phyloP scores from a whole-genome alignment of 2,329 filamentous ascomycete genomes.

The Fusarium vanettenii region DNA sequence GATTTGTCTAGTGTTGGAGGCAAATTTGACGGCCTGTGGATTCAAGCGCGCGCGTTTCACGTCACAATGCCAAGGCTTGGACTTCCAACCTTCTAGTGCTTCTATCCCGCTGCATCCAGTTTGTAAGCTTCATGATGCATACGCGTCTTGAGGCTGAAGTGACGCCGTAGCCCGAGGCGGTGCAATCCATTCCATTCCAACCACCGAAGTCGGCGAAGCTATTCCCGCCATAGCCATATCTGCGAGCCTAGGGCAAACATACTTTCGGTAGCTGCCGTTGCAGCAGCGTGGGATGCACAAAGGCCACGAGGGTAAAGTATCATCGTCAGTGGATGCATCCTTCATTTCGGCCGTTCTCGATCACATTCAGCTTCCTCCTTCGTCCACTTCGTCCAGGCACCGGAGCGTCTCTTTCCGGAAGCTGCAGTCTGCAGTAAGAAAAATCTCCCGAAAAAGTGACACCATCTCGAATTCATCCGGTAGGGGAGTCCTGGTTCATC shows the following conservation, averaged over 20 bases:
- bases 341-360: neutral
- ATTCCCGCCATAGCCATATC: neutral
- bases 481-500: neutral
- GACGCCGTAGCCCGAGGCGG: neutral
- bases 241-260: neutral
- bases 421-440: neutral
- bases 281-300: neutral
- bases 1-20: neutral
- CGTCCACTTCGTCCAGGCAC: neutral
- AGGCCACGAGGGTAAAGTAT: neutral
- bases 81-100: neutral
- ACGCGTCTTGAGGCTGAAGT: neutral
- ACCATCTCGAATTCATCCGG: neutral
- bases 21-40: neutral
- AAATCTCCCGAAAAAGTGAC: neutral
- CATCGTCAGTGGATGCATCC: neutral
- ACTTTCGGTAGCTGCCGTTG: neutral
- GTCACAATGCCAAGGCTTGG: neutral
- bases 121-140: neutral
- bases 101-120: neutral
- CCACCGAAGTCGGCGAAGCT: neutral
- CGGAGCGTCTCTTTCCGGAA: neutral
- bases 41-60: conserved; percentile 12
- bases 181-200: neutral
- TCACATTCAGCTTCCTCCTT: neutral